A percentile compares a stretch with the other conserved stretches of the same genome.
Conservation (phyloP, 805 yeast genomes). For the Metschnikowia anglica region DNA sequence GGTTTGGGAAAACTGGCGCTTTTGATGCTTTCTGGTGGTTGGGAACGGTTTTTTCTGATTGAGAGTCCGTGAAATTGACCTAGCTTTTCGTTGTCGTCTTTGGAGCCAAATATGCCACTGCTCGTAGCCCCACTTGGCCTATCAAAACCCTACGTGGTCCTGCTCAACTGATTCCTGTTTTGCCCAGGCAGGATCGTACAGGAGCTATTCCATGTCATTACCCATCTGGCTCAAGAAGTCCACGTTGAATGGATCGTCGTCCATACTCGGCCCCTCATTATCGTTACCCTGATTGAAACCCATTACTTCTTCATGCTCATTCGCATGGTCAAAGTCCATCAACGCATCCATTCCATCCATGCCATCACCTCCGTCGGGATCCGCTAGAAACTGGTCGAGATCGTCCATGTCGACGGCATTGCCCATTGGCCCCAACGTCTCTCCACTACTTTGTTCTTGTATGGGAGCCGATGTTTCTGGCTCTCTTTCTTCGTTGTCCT, state of each 20-base stretch:
- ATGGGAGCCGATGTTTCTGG: background rate
- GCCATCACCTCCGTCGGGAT: conserved; percentile 14
- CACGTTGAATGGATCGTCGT: conserved; percentile 35
- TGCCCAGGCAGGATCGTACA: no score
- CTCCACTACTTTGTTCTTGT: background rate
- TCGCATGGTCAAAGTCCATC: conserved; percentile 19
- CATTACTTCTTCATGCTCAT: conserved; percentile 11
- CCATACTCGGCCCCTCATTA: conserved; percentile 19
- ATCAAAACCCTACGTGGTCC: no score
- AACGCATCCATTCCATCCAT: conserved; percentile 24
- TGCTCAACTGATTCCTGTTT: background rate
- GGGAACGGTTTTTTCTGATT: no score
- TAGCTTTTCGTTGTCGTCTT: no score
- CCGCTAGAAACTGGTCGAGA: conserved; percentile 21
- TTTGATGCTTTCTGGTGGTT: no score
- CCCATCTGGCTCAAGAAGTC: conserved; percentile 37
- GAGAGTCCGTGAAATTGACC: no score
- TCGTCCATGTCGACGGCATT: conserved; percentile 20
- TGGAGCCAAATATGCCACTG: no score
- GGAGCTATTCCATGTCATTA: conserved; percentile 29
- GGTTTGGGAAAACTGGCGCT: no score
- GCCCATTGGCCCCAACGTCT: conserved; percentile 1
- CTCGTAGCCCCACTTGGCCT: no score
- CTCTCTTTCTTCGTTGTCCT: background rate
- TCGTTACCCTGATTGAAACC: conserved; percentile 11